phyloP scores from a whole-genome alignment of 345 rosid species.

The Turnera subulata region DNA sequence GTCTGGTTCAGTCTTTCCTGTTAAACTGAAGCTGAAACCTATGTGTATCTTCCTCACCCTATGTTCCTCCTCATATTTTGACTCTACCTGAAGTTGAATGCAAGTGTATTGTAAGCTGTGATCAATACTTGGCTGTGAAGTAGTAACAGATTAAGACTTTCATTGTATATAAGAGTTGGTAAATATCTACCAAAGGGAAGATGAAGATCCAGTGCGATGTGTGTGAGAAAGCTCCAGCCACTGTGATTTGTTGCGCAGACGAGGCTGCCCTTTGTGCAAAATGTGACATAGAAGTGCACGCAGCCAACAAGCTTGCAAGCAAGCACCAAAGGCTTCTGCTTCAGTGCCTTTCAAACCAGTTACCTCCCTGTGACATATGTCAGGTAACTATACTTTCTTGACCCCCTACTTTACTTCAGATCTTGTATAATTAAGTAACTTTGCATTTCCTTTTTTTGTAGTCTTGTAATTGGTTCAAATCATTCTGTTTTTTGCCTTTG shows the following conservation, averaged over 20 bases:
- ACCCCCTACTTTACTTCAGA: not conserved
- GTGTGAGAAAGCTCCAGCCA: conserved; percentile 91
- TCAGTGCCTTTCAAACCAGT: conserved; percentile 58
- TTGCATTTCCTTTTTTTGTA: conserved; percentile 1
- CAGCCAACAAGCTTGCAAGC: conserved; percentile 92
- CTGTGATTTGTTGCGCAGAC: conserved; percentile 95
- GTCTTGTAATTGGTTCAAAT: not conserved
- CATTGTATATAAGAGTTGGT: not conserved
- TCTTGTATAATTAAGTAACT: not conserved
- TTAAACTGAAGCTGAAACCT: not conserved
- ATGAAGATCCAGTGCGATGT: conserved; percentile 99
- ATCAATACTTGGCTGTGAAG: not conserved
- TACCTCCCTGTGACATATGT: conserved; percentile 91
- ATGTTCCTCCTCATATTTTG: not conserved
- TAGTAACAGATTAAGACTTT: conserved; percentile 19
- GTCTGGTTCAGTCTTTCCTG: not conserved
- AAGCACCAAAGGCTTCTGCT: conserved; percentile 96
- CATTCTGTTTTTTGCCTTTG: too few relatives aligned
- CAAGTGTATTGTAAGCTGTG: not conserved
- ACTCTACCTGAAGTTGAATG: not conserved
- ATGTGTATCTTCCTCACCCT: not conserved
- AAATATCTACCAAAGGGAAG: conserved; percentile 8
- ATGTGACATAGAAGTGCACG: conserved; percentile 88
- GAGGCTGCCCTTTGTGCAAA: conserved; percentile 89
- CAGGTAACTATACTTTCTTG: conserved; percentile 39